Base-by-base conservation (phyloP, 139 green algal genomes). In the Desmodesmus armatus region DNA sequence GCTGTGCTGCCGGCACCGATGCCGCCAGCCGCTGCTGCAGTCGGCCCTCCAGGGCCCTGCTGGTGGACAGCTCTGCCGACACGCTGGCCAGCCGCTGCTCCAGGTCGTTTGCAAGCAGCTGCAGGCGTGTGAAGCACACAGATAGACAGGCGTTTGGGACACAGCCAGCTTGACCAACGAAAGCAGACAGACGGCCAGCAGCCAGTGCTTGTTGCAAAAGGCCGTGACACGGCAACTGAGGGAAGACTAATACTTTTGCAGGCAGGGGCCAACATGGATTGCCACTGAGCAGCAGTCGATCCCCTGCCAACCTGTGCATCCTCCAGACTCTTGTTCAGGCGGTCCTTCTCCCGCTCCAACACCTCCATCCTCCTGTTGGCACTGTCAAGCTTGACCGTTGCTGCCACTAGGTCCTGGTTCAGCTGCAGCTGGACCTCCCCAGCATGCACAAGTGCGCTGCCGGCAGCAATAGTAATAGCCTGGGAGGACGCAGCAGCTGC, bases 341-440 rank as follows among this genome's bases (percentile, higher is more conserved):
- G 62, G 47, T 89, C 89, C 0, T 87, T 76, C 47, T 92, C 90
- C n/a, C 66, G 33, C 49, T 92, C 90, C 17, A 86, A 74, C 81
- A 94, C 67, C 76, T 91, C 87, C 21, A 69, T 70, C 7, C 90
- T 82, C 60, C 87, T 77, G 15, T 73, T 25, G n/a, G 85, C 73
- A 1, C 83, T 70, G 41, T 92, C 88, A 49, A 87, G 60, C 66
- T 88, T 75, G 58, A 93, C 88, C 0, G 67, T 65, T 2, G 78
- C 75, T 35, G 91, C 83, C 37, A 92, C 89, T 66, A 94, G 83
- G 75, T 94, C 89, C 67, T 90, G 84, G 0, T 80, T 60, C 51
- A 92, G 55, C 15, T 7, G 21, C 78, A 84, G 35, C 4, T 29
- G 47, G 6, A 77, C 21, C 13, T 84, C 62, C 25, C 70, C 77